These are phyloP conservation scores for Populus pruinosa DNA, from an alignment of 345 rosid species.

Conservation along the genomic window DNA sequence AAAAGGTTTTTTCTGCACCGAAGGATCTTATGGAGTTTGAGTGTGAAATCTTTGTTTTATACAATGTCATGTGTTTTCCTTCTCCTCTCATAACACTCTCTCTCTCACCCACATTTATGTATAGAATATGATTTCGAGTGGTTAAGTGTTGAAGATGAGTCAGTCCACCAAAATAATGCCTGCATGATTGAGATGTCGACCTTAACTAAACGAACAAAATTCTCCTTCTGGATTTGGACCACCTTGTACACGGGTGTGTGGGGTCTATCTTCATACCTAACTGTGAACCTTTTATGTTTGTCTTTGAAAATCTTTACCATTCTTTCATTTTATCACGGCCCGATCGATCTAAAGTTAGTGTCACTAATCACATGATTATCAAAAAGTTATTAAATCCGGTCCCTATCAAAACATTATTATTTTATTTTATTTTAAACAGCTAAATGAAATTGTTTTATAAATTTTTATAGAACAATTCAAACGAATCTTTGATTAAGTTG, in stretches of 20 bases:
- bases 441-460: too few relatives aligned
- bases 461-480: too few relatives aligned
- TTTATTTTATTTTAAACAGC: too few relatives aligned
- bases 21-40: conserved; percentile 21
- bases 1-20: not conserved
- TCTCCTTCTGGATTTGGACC: conserved; percentile 28
- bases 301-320: not conserved
- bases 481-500: too few relatives aligned
- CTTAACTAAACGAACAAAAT: conserved; percentile 39
- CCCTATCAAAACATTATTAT: too few relatives aligned
- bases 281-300: conserved; percentile 21
- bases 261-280: conserved; percentile 38
- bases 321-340: not conserved
- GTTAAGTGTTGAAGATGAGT: conserved; percentile 24
- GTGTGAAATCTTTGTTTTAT: conserved; percentile 39
- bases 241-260: conserved; percentile 54
- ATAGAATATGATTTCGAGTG: conserved; percentile 8
- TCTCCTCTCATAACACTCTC: not conserved
- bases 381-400: too few relatives aligned
- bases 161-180: conserved; percentile 50
- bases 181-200: conserved; percentile 66
- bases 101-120: not conserved
- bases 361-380: not conserved
- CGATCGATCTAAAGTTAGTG: not conserved
- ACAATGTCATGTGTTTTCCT: conserved; percentile 16